Evolutionary conservation across 345 rosid species (phyloP).

Genomic region (Rubroshorea leprosula): DNA sequence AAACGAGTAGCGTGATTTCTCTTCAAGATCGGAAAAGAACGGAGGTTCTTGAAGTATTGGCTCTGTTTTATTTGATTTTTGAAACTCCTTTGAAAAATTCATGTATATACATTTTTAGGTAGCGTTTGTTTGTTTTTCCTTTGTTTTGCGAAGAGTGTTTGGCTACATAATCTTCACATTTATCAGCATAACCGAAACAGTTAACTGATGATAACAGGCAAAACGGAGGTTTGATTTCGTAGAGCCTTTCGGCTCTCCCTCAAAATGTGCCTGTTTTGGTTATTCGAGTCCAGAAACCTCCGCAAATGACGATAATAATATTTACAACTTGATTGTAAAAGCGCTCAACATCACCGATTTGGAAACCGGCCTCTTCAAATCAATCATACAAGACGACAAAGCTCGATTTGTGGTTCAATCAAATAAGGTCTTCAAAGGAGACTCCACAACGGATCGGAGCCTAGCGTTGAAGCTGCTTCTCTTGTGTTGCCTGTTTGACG

Average conservation of each 20-base stretch:
- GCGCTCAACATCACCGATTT: slow-evolving; percentile 8
- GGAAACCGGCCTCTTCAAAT: slow-evolving; percentile 25
- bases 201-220: slow-evolving; percentile 24
- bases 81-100: neutral
- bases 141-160: neutral
- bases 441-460: slow-evolving; percentile 24
- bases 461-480: slow-evolving; percentile 41
- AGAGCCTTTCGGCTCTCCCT: slow-evolving; percentile 20
- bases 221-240: slow-evolving; percentile 14
- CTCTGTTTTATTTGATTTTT: neutral
- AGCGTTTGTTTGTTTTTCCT: neutral
- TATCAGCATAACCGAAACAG: neutral
- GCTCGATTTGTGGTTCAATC: slow-evolving; percentile 25
- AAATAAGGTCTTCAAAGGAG: slow-evolving; percentile 18
- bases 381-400: slow-evolving; percentile 44
- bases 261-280: slow-evolving; percentile 11
- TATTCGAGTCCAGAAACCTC: slow-evolving; percentile 12
- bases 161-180: neutral
- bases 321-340: slow-evolving; percentile 7
- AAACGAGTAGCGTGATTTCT: neutral
- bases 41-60: neutral
- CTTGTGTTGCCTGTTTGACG: slow-evolving; percentile 50
- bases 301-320: neutral
- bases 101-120: neutral
- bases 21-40: too few relatives aligned